These are phyloP conservation scores for Bolboschoenus planiculmis DNA, from an alignment of 176 grass and related monocot species.

Conservation along the genomic window DNA sequence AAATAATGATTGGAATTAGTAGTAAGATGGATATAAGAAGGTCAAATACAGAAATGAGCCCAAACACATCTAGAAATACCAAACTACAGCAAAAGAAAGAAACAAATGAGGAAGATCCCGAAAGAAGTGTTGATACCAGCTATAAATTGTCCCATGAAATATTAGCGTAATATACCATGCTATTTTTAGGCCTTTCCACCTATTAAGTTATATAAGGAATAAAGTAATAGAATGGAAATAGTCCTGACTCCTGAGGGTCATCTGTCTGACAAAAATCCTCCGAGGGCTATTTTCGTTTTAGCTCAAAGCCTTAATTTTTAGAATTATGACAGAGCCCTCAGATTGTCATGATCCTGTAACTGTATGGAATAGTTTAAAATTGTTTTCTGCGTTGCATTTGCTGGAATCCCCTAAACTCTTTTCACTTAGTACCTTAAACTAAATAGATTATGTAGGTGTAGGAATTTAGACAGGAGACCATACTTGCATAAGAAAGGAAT, in stretches of 20 bases:
- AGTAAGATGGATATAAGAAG: not conserved
- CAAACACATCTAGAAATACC: not conserved
- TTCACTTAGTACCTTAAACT: not conserved
- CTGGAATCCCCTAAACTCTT: not conserved
- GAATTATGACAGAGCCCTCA: not conserved
- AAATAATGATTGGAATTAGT: not conserved
- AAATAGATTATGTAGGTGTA: not conserved
- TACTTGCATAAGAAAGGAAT: not conserved
- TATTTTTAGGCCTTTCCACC: not conserved
- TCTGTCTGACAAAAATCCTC: not conserved
- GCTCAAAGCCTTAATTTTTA: not conserved
- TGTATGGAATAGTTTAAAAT: not conserved
- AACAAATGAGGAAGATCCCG: not conserved
- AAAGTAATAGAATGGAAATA: not conserved
- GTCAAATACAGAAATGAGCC: not conserved
- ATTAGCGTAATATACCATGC: not conserved
- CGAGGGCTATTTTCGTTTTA: not conserved
- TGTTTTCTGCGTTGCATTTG: not conserved
- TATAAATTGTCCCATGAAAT: not conserved
- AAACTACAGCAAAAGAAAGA: not conserved
- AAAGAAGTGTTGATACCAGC: not conserved
- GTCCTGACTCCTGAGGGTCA: not conserved
- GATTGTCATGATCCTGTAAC: not conserved
- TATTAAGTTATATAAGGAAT: not conserved
- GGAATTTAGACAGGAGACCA: not conserved